phyloP scores from a whole-genome alignment of 371 early-diverging fungal genomes.

The Fennellomyces sp. region DNA sequence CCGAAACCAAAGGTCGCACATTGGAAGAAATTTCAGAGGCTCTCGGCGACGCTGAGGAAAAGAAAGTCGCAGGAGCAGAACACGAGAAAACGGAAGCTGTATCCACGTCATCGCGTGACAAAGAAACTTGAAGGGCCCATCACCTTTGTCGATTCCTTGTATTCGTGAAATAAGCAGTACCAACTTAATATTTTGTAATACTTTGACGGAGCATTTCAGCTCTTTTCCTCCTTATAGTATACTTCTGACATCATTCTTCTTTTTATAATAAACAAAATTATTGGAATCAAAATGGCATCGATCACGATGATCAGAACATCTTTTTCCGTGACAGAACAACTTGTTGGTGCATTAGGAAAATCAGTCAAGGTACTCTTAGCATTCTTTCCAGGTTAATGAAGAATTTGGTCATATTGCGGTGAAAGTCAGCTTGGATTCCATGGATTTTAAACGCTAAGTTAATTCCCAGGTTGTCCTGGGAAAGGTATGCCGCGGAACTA shows the following conservation, averaged over 20 bases:
- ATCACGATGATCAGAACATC: no score
- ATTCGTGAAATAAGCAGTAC: background rate
- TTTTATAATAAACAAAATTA: background rate
- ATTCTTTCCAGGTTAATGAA: no score
- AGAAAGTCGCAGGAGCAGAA: background rate
- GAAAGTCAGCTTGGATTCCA: no score
- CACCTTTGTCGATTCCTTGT: background rate
- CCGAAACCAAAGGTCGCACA: conserved; percentile 63
- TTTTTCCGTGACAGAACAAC: no score
- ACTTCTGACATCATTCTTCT: background rate
- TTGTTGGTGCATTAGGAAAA: no score
- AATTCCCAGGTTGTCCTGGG: no score
- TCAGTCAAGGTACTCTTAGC: no score
- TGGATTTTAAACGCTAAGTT: no score
- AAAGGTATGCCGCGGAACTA: no score
- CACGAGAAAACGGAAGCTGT: background rate
- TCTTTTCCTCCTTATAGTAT: background rate
- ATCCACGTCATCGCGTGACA: background rate
- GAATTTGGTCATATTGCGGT: no score
- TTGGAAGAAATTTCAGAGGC: conserved; percentile 45
- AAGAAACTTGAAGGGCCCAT: background rate
- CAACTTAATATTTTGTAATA: background rate
- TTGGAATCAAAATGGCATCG: background rate
- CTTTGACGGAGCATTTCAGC: background rate
- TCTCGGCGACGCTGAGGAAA: conserved; percentile 4